These are phyloP conservation scores for Blastomyces gilchristii DNA, from an alignment of 2,329 filamentous ascomycete species.

Conservation along the genomic window DNA sequence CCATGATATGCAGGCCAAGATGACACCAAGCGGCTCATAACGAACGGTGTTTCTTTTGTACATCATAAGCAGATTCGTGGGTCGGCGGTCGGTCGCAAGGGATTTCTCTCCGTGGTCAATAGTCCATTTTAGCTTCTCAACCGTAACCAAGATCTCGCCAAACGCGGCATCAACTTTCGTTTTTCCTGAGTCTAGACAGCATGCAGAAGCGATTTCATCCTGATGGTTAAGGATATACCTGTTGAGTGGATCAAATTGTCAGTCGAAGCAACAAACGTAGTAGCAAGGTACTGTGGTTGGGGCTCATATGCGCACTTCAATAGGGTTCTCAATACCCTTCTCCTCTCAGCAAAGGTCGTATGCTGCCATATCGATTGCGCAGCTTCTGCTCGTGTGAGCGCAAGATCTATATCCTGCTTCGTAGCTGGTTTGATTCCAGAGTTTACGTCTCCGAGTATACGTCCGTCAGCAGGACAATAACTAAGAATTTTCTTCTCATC, in stretches of 20 bases:
- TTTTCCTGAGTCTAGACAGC: conserved; percentile 89
- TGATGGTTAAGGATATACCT: conserved; percentile 78
- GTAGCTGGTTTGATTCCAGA: conserved; percentile 61
- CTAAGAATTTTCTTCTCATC: conserved; percentile 32
- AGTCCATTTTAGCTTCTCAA: conserved; percentile 91
- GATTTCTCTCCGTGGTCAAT: conserved; percentile 80
- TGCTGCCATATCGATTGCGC: conserved; percentile 69
- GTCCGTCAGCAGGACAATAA: conserved; percentile 72
- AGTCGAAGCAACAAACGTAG: not conserved
- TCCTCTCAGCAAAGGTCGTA: conserved; percentile 67
- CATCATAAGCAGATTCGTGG: conserved; percentile 85
- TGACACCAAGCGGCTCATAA: conserved; percentile 88
- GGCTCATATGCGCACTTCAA: conserved; percentile 44
- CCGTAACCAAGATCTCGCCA: conserved; percentile 88
- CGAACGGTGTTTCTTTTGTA: conserved; percentile 87
- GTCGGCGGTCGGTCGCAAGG: conserved; percentile 58
- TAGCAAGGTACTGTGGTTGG: no score
- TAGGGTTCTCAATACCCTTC: conserved; percentile 69
- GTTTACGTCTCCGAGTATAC: conserved; percentile 56
- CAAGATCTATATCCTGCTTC: conserved; percentile 64
- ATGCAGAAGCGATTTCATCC: conserved; percentile 71
- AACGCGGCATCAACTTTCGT: conserved; percentile 89
- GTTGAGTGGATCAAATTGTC: not conserved
- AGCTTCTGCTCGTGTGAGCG: conserved; percentile 59
- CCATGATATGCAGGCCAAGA: conserved; percentile 89